These are phyloP conservation scores for Penicillium occitanis DNA, from an alignment of 2,329 filamentous ascomycete genomes.

Conservation along the genomic window DNA sequence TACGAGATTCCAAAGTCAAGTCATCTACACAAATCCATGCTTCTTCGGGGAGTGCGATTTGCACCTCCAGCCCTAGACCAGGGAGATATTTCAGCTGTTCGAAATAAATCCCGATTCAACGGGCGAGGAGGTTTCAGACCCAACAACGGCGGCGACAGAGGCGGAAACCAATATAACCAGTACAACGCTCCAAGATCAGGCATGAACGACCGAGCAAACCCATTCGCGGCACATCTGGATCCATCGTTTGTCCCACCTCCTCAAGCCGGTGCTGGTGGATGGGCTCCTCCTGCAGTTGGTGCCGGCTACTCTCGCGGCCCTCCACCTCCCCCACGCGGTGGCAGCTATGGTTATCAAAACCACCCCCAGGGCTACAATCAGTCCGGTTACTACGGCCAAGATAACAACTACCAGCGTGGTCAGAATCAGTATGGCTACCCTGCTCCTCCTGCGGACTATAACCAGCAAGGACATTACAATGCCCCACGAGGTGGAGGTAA, in stretches of 20 bases:
- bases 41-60: slow-evolving; percentile 78
- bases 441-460: slow-evolving; percentile 27
- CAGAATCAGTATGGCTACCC: slow-evolving; percentile 24
- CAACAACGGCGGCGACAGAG: slow-evolving; percentile 41
- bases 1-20: slow-evolving; percentile 76
- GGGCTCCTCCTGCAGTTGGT: slow-evolving; percentile 33
- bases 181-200: slow-evolving; percentile 5
- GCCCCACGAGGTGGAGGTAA: slow-evolving; percentile 26
- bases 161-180: slow-evolving; percentile 57
- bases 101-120: slow-evolving; percentile 61
- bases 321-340: slow-evolving; percentile 41
- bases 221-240: slow-evolving; percentile 50
- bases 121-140: slow-evolving; percentile 47
- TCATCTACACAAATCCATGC: slow-evolving; percentile 86
- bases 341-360: slow-evolving; percentile 30
- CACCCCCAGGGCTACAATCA: slow-evolving; percentile 24
- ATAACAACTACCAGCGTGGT: slow-evolving; percentile 31
- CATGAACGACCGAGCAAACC: slow-evolving; percentile 42
- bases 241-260: slow-evolving; percentile 42
- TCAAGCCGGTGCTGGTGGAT: slow-evolving; percentile 34
- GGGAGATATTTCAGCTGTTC: slow-evolving; percentile 72
- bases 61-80: slow-evolving; percentile 70
- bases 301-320: slow-evolving; percentile 38
- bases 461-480: slow-evolving; percentile 28
- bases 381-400: slow-evolving; percentile 29